A percentile compares a stretch with the other conserved stretches of the same genome.
These are phyloP conservation scores for Pleurotus platypus DNA, from an alignment of 768 basidiomycete species.

Conservation along the genomic window DNA sequence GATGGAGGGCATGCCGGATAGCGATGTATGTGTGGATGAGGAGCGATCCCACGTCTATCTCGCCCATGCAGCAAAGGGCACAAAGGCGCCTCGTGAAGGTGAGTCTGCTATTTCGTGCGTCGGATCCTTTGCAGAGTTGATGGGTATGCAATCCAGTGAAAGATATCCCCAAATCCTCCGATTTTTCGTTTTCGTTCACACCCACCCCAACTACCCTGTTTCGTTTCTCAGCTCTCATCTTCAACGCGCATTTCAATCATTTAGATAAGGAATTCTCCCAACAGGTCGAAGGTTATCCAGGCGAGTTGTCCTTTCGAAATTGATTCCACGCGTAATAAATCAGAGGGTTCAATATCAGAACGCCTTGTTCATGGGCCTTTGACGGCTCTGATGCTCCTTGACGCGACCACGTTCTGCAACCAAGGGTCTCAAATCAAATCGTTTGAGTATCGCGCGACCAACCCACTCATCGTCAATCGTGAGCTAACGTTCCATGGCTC, in stretches of 20 bases:
- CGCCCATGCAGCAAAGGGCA: slow-evolving; percentile 22
- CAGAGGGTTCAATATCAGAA: slow-evolving; percentile 35
- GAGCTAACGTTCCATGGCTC: slow-evolving; percentile 44
- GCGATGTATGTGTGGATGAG: slow-evolving; percentile 49
- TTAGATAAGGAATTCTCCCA: slow-evolving; percentile 73
- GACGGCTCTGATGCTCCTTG: slow-evolving; percentile 75
- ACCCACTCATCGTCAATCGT: slow-evolving; percentile 55
- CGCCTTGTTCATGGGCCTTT: slow-evolving; percentile 82
- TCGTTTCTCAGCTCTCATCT: slow-evolving; percentile 82
- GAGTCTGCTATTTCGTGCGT: slow-evolving; percentile 4
- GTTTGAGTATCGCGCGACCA: slow-evolving; percentile 71
- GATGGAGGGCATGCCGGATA: slow-evolving; percentile 35
- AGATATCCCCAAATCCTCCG: slow-evolving; percentile 41
- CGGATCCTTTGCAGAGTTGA: slow-evolving; percentile 1
- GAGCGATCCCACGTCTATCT: slow-evolving; percentile 70
- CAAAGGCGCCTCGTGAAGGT: slow-evolving; percentile 43
- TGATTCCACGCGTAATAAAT: no score
- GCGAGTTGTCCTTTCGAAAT: slow-evolving; percentile 26
- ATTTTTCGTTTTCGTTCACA: slow-evolving; percentile 63
- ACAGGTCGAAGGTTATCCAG: slow-evolving; percentile 69
- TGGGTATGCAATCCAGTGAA: slow-evolving; percentile 34
- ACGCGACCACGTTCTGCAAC: slow-evolving; percentile 47
- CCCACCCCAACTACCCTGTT: slow-evolving; percentile 76
- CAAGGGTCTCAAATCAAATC: slow-evolving; percentile 39
- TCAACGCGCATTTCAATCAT: slow-evolving; percentile 84